These are phyloP conservation scores for Yamadazyma philogaea DNA, from an alignment of 805 yeast genomes.

Conservation along the genomic window DNA sequence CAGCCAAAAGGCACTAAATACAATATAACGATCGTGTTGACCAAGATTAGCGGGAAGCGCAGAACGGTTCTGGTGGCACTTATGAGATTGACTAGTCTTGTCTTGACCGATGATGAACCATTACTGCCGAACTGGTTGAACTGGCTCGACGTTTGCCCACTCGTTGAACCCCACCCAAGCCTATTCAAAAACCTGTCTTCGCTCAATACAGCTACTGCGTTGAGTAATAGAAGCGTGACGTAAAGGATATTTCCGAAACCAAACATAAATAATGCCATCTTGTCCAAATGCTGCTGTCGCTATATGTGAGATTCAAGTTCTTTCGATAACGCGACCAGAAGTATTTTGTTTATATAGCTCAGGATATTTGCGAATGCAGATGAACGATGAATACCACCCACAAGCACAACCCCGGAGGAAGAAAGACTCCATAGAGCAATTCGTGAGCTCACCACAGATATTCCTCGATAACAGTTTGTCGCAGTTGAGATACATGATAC, in stretches of 20 bases:
- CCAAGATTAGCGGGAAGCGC: slow-evolving; percentile 69
- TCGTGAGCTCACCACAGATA: slow-evolving; percentile 34
- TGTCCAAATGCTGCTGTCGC: background rate
- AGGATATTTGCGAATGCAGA: background rate
- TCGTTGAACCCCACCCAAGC: slow-evolving; percentile 33
- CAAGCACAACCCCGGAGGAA: slow-evolving; percentile 18
- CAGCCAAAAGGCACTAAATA: slow-evolving; percentile 33
- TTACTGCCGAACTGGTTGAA: slow-evolving; percentile 29
- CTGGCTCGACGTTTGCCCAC: slow-evolving; percentile 18
- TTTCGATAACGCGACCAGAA: background rate
- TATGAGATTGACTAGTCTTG: slow-evolving; percentile 60
- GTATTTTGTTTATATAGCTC: slow-evolving; percentile 3
- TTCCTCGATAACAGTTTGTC: slow-evolving; percentile 33
- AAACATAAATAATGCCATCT: slow-evolving; percentile 40
- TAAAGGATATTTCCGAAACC: slow-evolving; percentile 60
- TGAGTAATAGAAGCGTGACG: slow-evolving; percentile 57
- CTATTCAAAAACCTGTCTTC: slow-evolving; percentile 78
- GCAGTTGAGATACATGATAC: slow-evolving; percentile 36
- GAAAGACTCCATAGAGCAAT: slow-evolving; percentile 38
- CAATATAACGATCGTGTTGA: slow-evolving; percentile 61
- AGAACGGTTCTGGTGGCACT: slow-evolving; percentile 73
- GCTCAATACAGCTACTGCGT: slow-evolving; percentile 73
- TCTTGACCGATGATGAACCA: slow-evolving; percentile 38
- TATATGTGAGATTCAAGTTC: background rate
- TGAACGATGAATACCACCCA: background rate